Percentiles rank a stretch among this genome's conserved stretches.
Evolutionary conservation across 2,329 filamentous ascomycete genomes (phyloP).

Genomic region (Metarhizium robertsii): DNA sequence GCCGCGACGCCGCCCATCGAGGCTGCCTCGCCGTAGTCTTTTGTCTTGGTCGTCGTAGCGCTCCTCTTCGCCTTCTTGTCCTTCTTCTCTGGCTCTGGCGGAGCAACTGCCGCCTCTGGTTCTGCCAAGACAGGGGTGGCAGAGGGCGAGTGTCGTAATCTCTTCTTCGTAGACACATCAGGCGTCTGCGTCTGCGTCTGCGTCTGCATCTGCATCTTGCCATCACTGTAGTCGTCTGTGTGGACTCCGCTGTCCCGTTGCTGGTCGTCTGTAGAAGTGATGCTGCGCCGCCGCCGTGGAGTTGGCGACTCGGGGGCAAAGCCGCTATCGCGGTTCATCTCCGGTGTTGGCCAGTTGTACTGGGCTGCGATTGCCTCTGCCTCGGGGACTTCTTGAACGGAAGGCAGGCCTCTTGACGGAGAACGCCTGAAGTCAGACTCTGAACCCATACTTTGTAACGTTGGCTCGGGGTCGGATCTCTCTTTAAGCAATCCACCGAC

Average conservation of each 20-base stretch:
- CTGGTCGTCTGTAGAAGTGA: conserved; percentile 22
- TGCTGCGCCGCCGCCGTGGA: conserved; percentile 26
- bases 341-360: conserved; percentile 16
- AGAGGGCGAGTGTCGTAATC: conserved; percentile 22
- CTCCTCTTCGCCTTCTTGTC: conserved; percentile 9
- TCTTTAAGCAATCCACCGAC: conserved; percentile 22
- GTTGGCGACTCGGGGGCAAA: conserved; percentile 32
- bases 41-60: conserved; percentile 5
- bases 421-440: conserved; percentile 32
- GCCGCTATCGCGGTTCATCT: conserved; percentile 27
- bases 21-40: conserved; percentile 20
- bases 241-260: conserved; percentile 49
- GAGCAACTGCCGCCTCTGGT: conserved; percentile 24
- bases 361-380: conserved; percentile 26
- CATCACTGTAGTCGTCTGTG: conserved; percentile 37
- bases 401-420: conserved; percentile 35
- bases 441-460: conserved; percentile 14
- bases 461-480: conserved; percentile 14
- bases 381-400: conserved; percentile 42
- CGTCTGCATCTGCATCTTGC: conserved; percentile 15
- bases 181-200: conserved; percentile 14
- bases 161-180: conserved; percentile 17
- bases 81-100: conserved; percentile 36
- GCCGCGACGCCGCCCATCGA: conserved; percentile 1
- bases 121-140: conserved; percentile 31